Conservation (phyloP, 768 basidiomycete genomes). For the Trametes coccinea region DNA sequence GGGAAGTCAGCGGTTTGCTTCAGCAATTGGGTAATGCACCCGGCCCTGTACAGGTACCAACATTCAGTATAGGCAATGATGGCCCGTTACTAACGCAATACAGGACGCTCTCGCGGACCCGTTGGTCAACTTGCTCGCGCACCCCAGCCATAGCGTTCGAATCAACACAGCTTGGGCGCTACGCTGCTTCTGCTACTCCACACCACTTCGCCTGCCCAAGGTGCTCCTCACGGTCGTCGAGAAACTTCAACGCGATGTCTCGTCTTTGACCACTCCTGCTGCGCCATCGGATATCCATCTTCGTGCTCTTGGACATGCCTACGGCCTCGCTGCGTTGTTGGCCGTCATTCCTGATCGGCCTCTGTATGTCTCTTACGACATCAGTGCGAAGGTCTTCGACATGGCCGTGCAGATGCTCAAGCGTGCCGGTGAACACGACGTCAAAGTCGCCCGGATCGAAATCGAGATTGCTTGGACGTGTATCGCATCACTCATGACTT, state of each 20-base stretch:
- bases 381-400: constrained; percentile 87
- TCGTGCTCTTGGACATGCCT: constrained; percentile 83
- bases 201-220: constrained; percentile 81
- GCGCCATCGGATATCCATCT: constrained; percentile 68
- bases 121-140: constrained; percentile 78
- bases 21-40: constrained; percentile 93
- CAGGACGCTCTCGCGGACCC: constrained; percentile 84
- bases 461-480: constrained; percentile 94
- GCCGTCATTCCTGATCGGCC: constrained; percentile 85
- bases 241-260: constrained; percentile 81
- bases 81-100: background rate
- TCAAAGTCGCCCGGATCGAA: constrained; percentile 78
- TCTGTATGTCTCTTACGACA: constrained; percentile 92
- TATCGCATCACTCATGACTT: constrained; percentile 86
- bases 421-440: constrained; percentile 86
- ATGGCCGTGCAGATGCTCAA: constrained; percentile 90
- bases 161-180: constrained; percentile 86
- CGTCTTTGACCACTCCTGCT: constrained; percentile 67
- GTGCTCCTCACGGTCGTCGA: constrained; percentile 77
- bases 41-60: constrained; percentile 73
- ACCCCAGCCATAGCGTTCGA: constrained; percentile 86
- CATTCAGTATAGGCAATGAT: background rate
- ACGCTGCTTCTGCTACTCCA: constrained; percentile 87
- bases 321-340: constrained; percentile 85
- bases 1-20: constrained; percentile 83